Evolutionary conservation across 768 basidiomycete genomes (phyloP).

Genomic region (Macrocybe gigantea): DNA sequence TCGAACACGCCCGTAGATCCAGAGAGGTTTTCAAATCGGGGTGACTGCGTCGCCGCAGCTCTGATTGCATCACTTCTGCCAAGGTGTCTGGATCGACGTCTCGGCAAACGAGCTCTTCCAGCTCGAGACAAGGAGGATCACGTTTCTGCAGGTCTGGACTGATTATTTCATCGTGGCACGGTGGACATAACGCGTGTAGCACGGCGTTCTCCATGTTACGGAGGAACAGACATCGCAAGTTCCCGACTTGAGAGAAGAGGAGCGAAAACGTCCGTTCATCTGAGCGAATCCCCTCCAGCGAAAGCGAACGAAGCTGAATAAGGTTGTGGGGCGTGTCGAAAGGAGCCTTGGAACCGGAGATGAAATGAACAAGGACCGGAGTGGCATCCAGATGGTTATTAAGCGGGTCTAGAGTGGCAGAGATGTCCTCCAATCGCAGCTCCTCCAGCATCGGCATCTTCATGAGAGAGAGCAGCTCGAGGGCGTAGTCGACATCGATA

Average conservation of each 20-base stretch:
- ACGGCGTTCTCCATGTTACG: constrained; percentile 17
- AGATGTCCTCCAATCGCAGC: constrained; percentile 42
- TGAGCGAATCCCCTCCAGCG: constrained; percentile 18
- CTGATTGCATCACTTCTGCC: constrained; percentile 9
- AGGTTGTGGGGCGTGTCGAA: constrained; percentile 1
- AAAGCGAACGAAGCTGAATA: constrained; percentile 19
- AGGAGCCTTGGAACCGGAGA: not conserved
- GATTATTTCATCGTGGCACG: not conserved
- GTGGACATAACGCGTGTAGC: constrained; percentile 13
- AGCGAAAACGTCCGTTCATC: constrained; percentile 11
- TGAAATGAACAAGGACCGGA: constrained; percentile 24
- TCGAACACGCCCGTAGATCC: too few species aligned
- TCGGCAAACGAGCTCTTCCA: constrained; percentile 21
- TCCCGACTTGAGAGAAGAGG: constrained; percentile 21
- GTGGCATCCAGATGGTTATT: constrained; percentile 25
- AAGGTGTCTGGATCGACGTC: constrained; percentile 17
- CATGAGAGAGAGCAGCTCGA: constrained; percentile 32
- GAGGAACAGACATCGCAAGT: constrained; percentile 16
- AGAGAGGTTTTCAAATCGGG: too few species aligned
- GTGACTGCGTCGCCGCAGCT: too few species aligned
- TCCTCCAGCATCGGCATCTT: constrained; percentile 27
- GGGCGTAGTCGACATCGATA: constrained; percentile 32
- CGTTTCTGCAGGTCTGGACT: not conserved
- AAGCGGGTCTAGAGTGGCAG: constrained; percentile 25
- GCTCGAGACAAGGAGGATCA: constrained; percentile 12